A percentile compares a stretch with the other conserved stretches of the same genome.
These are phyloP conservation scores for Fonsecaea pugnacius DNA, from an alignment of 2,329 filamentous ascomycete genomes.

Conservation along the genomic window DNA sequence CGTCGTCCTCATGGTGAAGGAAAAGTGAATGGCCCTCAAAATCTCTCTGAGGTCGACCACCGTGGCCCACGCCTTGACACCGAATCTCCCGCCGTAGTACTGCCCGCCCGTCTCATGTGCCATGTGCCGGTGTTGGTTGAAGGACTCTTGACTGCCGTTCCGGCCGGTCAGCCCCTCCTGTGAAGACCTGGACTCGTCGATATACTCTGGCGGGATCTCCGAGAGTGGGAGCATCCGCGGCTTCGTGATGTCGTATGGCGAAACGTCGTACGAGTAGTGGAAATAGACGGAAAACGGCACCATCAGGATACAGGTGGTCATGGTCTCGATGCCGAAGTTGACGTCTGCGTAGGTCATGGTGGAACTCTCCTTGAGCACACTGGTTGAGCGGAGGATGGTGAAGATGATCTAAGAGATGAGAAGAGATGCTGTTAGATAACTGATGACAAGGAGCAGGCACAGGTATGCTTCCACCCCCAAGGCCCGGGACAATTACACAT, in stretches of 20 bases:
- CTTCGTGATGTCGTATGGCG: slow-evolving; percentile 33
- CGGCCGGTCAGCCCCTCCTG: background rate
- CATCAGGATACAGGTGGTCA: slow-evolving; percentile 43
- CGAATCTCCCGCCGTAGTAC: slow-evolving; percentile 26
- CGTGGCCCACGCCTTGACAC: slow-evolving; percentile 17
- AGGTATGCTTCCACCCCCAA: too few relatives aligned
- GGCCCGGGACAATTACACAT: slow-evolving; percentile 6
- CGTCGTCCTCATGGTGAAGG: slow-evolving; percentile 24
- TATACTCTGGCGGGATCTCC: slow-evolving; percentile 4
- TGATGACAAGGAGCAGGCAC: background rate
- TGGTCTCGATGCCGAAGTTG: slow-evolving; percentile 40
- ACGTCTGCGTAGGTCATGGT: slow-evolving; percentile 41
- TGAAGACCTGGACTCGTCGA: background rate
- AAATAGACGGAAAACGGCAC: slow-evolving; percentile 42
- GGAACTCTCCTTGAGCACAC: slow-evolving; percentile 35
- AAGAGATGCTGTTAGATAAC: slow-evolving; percentile 5
- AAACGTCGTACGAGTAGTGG: slow-evolving; percentile 40
- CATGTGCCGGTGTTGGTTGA: slow-evolving; percentile 3
- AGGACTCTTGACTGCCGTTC: slow-evolving; percentile 1
- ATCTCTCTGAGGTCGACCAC: slow-evolving; percentile 26
- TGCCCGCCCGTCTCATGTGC: background rate
- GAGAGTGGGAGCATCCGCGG: slow-evolving; percentile 9
- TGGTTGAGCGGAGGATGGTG: slow-evolving; percentile 38
- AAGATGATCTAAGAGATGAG: slow-evolving; percentile 39
- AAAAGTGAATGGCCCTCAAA: slow-evolving; percentile 21